These are phyloP conservation scores for Abrus precatorius DNA, from an alignment of 306 rosid genomes.

Conservation along the genomic window DNA sequence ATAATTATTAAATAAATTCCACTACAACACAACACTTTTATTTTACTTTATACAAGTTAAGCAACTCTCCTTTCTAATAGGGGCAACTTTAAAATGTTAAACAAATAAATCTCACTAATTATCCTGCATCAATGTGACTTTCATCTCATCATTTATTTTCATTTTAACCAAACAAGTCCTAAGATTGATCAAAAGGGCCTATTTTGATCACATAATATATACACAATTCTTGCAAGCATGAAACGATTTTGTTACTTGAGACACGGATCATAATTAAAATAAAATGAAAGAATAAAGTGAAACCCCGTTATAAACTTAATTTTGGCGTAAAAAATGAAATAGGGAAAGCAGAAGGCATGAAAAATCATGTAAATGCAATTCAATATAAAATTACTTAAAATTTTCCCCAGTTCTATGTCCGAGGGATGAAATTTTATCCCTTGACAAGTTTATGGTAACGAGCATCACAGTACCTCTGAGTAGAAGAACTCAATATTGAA, in stretches of 20 bases:
- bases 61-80: too few species aligned
- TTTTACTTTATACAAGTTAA: too few species aligned
- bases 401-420: not conserved
- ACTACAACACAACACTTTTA: too few species aligned
- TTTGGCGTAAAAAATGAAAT: not conserved
- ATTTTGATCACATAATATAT: not conserved
- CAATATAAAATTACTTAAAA: not conserved
- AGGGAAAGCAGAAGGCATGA: not conserved
- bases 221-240: not conserved
- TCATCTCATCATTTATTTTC: too few species aligned
- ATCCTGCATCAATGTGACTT: too few species aligned
- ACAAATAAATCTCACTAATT: too few species aligned
- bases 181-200: too few species aligned
- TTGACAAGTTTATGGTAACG: not conserved
- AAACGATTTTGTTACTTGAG: not conserved
- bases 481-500: not conserved
- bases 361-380: slow-evolving; percentile 6
- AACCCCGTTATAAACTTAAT: not conserved
- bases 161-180: too few species aligned
- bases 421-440: slow-evolving; percentile 17
- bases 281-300: not conserved
- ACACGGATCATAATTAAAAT: not conserved
- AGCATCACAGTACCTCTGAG: slow-evolving; percentile 3
- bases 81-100: too few species aligned
- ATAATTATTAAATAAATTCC: too few species aligned